Evolutionary conservation across 2,329 filamentous ascomycete genomes (phyloP).

Genomic region (Plenodomus lindquistii): DNA sequence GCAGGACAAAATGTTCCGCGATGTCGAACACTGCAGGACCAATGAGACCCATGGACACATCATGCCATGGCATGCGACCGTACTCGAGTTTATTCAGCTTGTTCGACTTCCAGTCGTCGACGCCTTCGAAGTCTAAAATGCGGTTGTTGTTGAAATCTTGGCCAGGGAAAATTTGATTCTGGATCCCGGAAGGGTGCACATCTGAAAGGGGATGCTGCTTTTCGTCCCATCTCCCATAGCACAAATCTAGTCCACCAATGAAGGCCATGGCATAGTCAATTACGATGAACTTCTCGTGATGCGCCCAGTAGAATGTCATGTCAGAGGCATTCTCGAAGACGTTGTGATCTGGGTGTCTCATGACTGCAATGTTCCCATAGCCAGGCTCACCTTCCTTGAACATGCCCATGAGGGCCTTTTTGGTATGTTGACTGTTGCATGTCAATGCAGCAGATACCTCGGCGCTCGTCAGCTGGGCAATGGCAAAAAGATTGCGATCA

Average conservation of each 20-base stretch:
- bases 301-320: slow-evolving; percentile 97
- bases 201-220: slow-evolving; percentile 85
- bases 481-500: no score
- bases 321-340: slow-evolving; percentile 90
- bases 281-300: slow-evolving; percentile 97
- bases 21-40: slow-evolving; percentile 92
- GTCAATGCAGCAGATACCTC: slow-evolving; percentile 62
- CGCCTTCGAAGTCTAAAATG: slow-evolving; percentile 91
- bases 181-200: slow-evolving; percentile 80
- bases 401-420: slow-evolving; percentile 78
- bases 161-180: slow-evolving; percentile 86
- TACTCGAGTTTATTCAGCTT: slow-evolving; percentile 89
- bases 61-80: slow-evolving; percentile 98
- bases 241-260: slow-evolving; percentile 91
- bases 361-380: slow-evolving; percentile 83
- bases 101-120: slow-evolving; percentile 90
- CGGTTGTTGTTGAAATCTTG: slow-evolving; percentile 99
- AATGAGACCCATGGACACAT: slow-evolving; percentile 88
- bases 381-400: slow-evolving; percentile 82
- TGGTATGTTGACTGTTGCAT: slow-evolving; percentile 92
- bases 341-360: slow-evolving; percentile 95
- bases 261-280: slow-evolving; percentile 91
- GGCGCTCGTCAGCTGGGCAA: slow-evolving; percentile 6
- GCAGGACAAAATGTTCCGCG: slow-evolving; percentile 88
- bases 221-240: slow-evolving; percentile 92